Evolutionary conservation across 257 asterid genomes (phyloP), one percentile per base, ranked within the genome.

Genomic region (Knoxia roxburghii): DNA sequence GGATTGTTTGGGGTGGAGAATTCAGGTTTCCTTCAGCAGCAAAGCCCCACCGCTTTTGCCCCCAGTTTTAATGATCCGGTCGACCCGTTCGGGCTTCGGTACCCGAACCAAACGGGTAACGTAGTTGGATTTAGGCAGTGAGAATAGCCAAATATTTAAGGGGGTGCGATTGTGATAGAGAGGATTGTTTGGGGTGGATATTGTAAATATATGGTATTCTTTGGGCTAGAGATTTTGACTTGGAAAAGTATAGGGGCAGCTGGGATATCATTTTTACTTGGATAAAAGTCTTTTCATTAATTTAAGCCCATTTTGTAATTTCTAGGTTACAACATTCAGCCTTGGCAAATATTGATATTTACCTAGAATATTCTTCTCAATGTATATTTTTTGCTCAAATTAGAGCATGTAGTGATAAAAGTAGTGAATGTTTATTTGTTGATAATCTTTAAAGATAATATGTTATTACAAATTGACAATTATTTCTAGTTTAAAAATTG

Each of bases 61-160:
- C 83, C 68, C 43, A 54, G 69, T 1, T 72, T 54, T 23, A 13
- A 68, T 11, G 72, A 64, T 15, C 48, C 85, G 49, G 18, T 56
- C 5, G 89, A 87, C 84, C 89, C 89, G 32, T 87, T 83, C 18
- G 73, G 85, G 2, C 60, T 75, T 46, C 77, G 84, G 57, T 82
- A 80, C 90, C 83, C 84, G 77, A 72, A 61, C 74, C 86, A 74
- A 71, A 7, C 73, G 7, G 73, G 73, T 14, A 82, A 77, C 52
- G 57, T 76, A 26, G 61, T 75, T 24, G 84, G 86, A 53, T 87
- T 76, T 56, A 74, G 83, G 76, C 78, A 68, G 71, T 89, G 80
- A 85, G 15, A 51, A 43, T 9, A 49, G 2, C 14, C 67, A 72
- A 69, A n/a, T 0, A 21, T 53, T 40, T 37, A 56, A 15, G 2